phyloP scores from a whole-genome alignment of 108 stramenopile species.

The Halocafeteria seosinensis region DNA sequence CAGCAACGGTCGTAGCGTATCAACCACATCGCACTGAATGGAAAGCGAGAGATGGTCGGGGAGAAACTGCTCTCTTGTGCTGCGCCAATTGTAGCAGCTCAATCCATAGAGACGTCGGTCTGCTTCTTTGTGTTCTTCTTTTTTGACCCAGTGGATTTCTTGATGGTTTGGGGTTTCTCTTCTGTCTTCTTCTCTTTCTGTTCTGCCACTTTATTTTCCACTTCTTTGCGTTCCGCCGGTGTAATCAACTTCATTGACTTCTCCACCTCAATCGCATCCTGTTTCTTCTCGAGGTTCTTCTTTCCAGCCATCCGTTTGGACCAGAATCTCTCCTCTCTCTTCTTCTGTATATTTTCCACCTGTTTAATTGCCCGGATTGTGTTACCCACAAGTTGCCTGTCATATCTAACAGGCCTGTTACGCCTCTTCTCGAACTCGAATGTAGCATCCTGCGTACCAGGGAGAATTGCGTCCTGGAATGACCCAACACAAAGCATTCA shows the following conservation, averaged over 20 bases:
- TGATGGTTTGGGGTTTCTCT: no score
- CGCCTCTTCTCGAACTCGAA: constrained; percentile 98
- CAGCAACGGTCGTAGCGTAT: no score
- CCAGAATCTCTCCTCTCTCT: constrained; percentile 33
- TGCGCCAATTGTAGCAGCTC: no score
- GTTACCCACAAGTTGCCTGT: constrained; percentile 75
- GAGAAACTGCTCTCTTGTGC: no score
- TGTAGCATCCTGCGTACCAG: constrained; percentile 61
- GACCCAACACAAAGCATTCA: neutral
- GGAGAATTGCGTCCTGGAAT: constrained; percentile 4
- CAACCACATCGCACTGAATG: no score
- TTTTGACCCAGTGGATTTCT: no score
- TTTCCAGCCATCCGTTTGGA: constrained; percentile 22
- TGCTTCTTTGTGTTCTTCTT: no score
- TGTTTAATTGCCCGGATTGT: constrained; percentile 89
- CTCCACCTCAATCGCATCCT: constrained; percentile 26
- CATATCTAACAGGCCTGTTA: constrained; percentile 89
- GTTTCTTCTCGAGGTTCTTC: constrained; percentile 25
- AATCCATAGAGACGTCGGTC: no score
- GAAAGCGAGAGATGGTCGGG: no score
- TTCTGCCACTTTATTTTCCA: neutral
- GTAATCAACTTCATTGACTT: constrained; percentile 30
- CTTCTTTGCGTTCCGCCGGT: constrained; percentile 16
- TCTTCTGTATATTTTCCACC: constrained; percentile 60
- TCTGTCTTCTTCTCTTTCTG: no score